Conservation (phyloP, 1,284 basidiomycete genomes). For the Pyrrhoderma noxium region DNA sequence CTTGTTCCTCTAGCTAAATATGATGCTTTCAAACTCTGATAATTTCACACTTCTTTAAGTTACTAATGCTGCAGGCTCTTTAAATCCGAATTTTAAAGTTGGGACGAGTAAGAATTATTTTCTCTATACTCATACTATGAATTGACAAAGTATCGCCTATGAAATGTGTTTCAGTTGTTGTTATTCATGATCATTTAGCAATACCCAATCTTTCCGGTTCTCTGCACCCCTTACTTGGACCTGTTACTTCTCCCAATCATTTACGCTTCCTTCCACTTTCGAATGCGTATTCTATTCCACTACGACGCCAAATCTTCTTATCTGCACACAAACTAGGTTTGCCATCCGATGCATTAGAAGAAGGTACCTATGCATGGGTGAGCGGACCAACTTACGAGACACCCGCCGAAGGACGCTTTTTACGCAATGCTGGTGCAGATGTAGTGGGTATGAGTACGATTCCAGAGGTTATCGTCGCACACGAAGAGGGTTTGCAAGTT, state of each 20-base stretch:
- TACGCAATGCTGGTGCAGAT: conserved; percentile 67
- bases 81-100: conserved; percentile 65
- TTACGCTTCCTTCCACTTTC: conserved; percentile 75
- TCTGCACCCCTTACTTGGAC: conserved; percentile 73
- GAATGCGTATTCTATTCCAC: conserved; percentile 63
- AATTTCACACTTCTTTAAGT: conserved; percentile 36
- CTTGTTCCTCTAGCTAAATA: not conserved
- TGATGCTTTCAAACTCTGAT: not conserved
- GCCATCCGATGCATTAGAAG: conserved; percentile 43
- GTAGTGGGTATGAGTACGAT: conserved; percentile 88
- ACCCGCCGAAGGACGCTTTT: conserved; percentile 70
- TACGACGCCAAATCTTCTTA: conserved; percentile 65
- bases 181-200: conserved; percentile 76
- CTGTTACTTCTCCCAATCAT: conserved; percentile 44
- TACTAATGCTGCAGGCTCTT: conserved; percentile 77
- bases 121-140: not conserved
- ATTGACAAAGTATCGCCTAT: not conserved
- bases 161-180: conserved; percentile 48
- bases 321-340: conserved; percentile 54
- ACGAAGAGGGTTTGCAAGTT: conserved; percentile 66
- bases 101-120: conserved; percentile 69
- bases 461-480: conserved; percentile 80
- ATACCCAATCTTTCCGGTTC: conserved; percentile 66
- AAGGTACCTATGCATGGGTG: conserved; percentile 84
- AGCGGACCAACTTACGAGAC: conserved; percentile 81